These are phyloP conservation scores for Trichocladium antarcticum DNA, from an alignment of 495 filamentous ascomycete species.

Conservation along the genomic window DNA sequence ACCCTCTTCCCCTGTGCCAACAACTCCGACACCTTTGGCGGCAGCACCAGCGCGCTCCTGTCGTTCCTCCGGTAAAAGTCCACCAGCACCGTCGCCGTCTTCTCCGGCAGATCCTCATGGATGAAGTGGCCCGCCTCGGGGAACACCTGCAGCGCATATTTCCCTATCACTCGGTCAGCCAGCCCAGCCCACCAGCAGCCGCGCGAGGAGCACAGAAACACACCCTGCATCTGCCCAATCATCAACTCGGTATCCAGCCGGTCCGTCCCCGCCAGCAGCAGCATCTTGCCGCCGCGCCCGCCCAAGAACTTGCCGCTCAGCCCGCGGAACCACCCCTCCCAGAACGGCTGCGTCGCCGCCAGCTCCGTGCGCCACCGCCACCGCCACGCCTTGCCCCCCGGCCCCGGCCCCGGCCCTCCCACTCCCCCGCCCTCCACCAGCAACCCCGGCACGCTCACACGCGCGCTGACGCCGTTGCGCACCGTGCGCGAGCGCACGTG, in stretches of 20 bases:
- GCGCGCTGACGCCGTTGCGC: slow-evolving; percentile 66
- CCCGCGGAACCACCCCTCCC: slow-evolving; percentile 87
- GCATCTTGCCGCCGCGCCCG: slow-evolving; percentile 73
- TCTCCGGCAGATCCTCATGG: slow-evolving; percentile 86
- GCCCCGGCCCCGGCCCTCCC: background rate
- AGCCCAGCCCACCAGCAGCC: too few species aligned
- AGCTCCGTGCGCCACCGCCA: slow-evolving; percentile 92
- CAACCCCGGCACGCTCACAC: slow-evolving; percentile 78
- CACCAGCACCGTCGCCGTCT: slow-evolving; percentile 68
- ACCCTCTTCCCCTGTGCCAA: slow-evolving; percentile 44
- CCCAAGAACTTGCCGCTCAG: slow-evolving; percentile 80
- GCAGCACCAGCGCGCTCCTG: slow-evolving; percentile 68
- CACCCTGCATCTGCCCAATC: slow-evolving; percentile 96
- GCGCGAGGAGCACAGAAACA: slow-evolving; percentile 3
- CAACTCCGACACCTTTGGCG: slow-evolving; percentile 69
- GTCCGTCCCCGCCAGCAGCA: slow-evolving; percentile 89
- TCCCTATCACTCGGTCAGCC: slow-evolving; percentile 44
- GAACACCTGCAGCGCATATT: slow-evolving; percentile 91
- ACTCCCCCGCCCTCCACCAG: slow-evolving; percentile 37
- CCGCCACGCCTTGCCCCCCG: slow-evolving; percentile 41
- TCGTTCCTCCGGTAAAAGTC: slow-evolving; percentile 92
- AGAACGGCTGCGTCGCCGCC: slow-evolving; percentile 74
- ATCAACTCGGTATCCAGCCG: slow-evolving; percentile 87
- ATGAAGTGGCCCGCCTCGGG: slow-evolving; percentile 94
- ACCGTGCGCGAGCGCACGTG: slow-evolving; percentile 85